Percentiles rank a stretch among this genome's conserved stretches.
Evolutionary conservation across 148 eudicot species (phyloP).

Genomic region (Rhododendron kiyosumense): DNA sequence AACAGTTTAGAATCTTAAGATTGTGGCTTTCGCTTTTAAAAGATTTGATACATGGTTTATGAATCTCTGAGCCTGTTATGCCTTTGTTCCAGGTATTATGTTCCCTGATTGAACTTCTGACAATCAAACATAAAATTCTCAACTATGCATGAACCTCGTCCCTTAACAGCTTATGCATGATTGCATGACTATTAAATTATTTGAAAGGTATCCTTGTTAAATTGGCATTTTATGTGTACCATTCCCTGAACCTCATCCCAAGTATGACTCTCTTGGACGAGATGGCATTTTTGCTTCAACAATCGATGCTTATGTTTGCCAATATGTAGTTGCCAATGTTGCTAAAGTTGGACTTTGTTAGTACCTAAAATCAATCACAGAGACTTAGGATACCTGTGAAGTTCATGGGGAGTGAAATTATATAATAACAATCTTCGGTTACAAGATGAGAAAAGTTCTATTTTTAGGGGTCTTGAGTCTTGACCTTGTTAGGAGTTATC

Average conservation of each 20-base stretch:
- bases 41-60: not conserved
- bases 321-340: not conserved
- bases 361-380: not conserved
- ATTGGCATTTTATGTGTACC: not conserved
- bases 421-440: not conserved
- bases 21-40: not conserved
- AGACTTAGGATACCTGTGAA: not conserved
- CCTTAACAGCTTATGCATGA: not conserved
- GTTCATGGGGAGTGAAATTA: not conserved
- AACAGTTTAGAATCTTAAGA: not conserved
- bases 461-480: not conserved
- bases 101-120: not conserved
- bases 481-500: not conserved
- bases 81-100: not conserved
- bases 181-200: not conserved
- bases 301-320: not conserved
- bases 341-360: not conserved
- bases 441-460: not conserved
- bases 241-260: not conserved
- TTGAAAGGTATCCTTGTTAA: not conserved
- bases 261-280: not conserved
- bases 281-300: not conserved
- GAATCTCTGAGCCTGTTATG: not conserved
- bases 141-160: not conserved
- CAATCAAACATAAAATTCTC: not conserved